Evolutionary conservation across 2,329 filamentous ascomycete genomes (phyloP), one percentile per base, ranked within the genome.

Genomic region (Ophiosphaerella herpotricha): DNA sequence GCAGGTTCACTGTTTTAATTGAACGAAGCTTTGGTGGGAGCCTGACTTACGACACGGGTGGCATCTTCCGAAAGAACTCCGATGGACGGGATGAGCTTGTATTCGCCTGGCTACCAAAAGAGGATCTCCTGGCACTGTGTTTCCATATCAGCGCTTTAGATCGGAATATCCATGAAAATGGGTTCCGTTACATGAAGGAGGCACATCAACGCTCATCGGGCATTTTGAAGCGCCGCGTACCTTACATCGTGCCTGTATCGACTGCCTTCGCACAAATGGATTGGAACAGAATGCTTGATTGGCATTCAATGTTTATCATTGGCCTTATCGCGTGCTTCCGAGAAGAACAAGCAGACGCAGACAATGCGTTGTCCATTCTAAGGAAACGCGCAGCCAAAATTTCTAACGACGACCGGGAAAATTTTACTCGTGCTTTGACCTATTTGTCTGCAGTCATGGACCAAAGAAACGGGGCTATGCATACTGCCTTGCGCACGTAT

Each of bases 401-500:
- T 78, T 77, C 72, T 51, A 51, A 77, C 31, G 62, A 65, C 8
- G 64, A 74, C 18, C 63, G 74, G 2, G 70, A 73, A 12, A 64
- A 70, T 2, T 78, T 85, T 32, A 70, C 72, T 21, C 75, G 84
- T 31, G 78, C 89, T 38, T 78, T 83, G 6, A 76, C 83, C 37
- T 97, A 97, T 71, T 83, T 96, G 14, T 78, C 81, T 1, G 92
- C 88, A 0, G 82, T 89, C 7, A 88, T 91, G 60, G 78, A 85
- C 44, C 93, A 97, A 75, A 89, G 87, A 14, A 86, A 81, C 5
- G 91, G 91, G 13, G 81, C 91, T 55, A 78, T 94, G 1, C 76
- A 83, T n/a, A 75, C 77, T 2, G 91, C 93, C 3, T 75, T 91
- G 12, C 61, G 77, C 3, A 80, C 87, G 8, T 96, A 90, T 72